Percentiles rank a stretch among this genome's conserved stretches.
Conservation (phyloP, 2,329 filamentous ascomycete genomes). For the Cladosporium colombiae region DNA sequence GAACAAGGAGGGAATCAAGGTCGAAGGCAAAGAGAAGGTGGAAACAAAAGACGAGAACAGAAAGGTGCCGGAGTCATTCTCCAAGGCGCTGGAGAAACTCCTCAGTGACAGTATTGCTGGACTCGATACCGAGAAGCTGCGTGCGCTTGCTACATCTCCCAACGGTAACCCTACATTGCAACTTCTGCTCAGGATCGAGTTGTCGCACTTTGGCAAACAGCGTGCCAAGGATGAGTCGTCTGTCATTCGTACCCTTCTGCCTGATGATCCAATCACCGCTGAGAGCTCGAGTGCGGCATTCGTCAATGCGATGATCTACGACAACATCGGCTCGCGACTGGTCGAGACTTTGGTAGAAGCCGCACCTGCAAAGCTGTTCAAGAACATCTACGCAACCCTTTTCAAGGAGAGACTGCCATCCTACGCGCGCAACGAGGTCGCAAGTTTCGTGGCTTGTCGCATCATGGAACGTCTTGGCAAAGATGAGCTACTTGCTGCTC, state of each 20-base stretch:
- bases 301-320: constrained; percentile 83
- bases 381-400: constrained; percentile 76
- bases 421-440: constrained; percentile 84
- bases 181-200: constrained; percentile 81
- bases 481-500: constrained; percentile 76
- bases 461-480: constrained; percentile 82
- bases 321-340: constrained; percentile 84
- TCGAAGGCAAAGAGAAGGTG: constrained; percentile 54
- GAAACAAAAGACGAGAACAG: constrained; percentile 39
- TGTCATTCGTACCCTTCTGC: constrained; percentile 75
- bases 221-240: constrained; percentile 65
- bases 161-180: constrained; percentile 94
- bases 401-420: constrained; percentile 78
- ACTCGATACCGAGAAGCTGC: constrained; percentile 76
- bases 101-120: constrained; percentile 73
- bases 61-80: constrained; percentile 77
- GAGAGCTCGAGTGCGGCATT: constrained; percentile 75
- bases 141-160: constrained; percentile 82
- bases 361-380: constrained; percentile 86
- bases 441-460: constrained; percentile 81
- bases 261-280: constrained; percentile 74
- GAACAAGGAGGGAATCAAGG: constrained; percentile 81
- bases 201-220: constrained; percentile 69
- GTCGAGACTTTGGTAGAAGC: constrained; percentile 82
- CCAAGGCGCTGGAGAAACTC: constrained; percentile 75